Conservation (phyloP, 1,139 yeast genomes). For the Dujonia santamariae region DNA sequence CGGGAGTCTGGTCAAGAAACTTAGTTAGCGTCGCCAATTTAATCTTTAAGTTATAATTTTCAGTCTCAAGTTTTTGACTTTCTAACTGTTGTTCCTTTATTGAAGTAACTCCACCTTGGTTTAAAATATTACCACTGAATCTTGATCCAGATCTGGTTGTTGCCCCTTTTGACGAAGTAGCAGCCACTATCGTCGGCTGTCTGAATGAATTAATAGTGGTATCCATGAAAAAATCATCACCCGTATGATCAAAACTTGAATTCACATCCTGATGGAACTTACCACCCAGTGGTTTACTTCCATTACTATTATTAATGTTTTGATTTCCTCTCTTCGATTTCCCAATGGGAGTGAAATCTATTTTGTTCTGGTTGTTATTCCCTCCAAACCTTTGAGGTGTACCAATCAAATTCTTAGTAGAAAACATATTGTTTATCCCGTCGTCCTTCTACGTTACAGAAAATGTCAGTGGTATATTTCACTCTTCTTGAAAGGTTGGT, state of each 20-base stretch:
- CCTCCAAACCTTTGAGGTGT: slow-evolving; percentile 20
- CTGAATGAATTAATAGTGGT: slow-evolving; percentile 9
- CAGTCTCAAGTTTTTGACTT: slow-evolving; percentile 49
- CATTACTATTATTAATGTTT: background rate
- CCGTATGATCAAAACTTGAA: slow-evolving; percentile 34
- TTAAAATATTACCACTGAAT: slow-evolving; percentile 15
- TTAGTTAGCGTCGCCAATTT: slow-evolving; percentile 54
- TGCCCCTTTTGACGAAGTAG: background rate
- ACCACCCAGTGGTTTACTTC: background rate
- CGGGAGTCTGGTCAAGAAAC: slow-evolving; percentile 45
- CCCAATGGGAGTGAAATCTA: slow-evolving; percentile 47
- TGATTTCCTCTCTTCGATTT: slow-evolving; percentile 11
- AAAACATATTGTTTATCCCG: slow-evolving; percentile 14
- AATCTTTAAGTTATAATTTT: slow-evolving; percentile 61
- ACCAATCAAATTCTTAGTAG: slow-evolving; percentile 21
- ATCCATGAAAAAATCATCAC: slow-evolving; percentile 20
- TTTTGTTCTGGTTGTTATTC: slow-evolving; percentile 10
- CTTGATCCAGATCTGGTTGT: background rate
- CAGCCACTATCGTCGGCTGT: background rate
- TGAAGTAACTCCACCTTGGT: slow-evolving; percentile 25
- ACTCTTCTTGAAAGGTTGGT: background rate
- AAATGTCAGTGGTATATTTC: background rate
- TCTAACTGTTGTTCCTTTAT: slow-evolving; percentile 55
- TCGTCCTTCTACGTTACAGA: no score
- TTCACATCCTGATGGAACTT: slow-evolving; percentile 8